phyloP scores from a whole-genome alignment of 176 grass and related monocot genomes.

The Oryza punctata region DNA sequence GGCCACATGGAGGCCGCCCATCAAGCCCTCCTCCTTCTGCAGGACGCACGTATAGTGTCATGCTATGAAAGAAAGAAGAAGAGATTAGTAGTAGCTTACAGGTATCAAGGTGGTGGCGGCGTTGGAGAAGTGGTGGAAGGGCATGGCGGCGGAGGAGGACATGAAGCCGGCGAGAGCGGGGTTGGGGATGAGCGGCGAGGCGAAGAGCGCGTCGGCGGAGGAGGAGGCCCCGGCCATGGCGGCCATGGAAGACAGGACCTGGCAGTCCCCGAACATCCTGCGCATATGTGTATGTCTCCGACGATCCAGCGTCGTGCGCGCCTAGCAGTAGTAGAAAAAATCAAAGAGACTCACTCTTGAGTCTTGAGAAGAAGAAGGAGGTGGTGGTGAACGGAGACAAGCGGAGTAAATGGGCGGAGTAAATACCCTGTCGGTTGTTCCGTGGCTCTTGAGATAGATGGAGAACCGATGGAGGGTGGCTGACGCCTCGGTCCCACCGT shows the following conservation, averaged over 20 bases:
- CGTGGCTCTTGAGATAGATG: too few species aligned
- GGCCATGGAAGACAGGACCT: constrained; percentile 83
- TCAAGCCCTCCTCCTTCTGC: constrained; percentile 73
- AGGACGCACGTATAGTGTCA: not conserved
- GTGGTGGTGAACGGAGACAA: not conserved
- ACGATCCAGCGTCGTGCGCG: not conserved
- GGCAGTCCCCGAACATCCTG: constrained; percentile 96
- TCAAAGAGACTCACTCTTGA: not conserved
- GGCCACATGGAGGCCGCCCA: constrained; percentile 43
- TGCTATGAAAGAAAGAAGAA: not conserved
- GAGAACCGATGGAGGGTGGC: too few species aligned
- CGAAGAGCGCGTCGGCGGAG: constrained; percentile 67
- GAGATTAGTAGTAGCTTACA: constrained; percentile 18
- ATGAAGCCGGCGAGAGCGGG: constrained; percentile 65
- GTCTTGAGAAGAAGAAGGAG: not conserved
- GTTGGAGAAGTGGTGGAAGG: constrained; percentile 64
- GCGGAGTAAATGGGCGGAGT: constrained; percentile 46
- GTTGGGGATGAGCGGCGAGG: constrained; percentile 68
- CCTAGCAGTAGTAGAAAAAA: not conserved
- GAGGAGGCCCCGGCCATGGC: constrained; percentile 43
- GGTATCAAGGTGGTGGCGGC: constrained; percentile 35
- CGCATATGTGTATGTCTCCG: not conserved
- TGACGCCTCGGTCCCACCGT: constrained; percentile 17
- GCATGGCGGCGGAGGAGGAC: constrained; percentile 60
- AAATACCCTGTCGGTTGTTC: constrained; percentile 84